Evolutionary conservation across 1,139 yeast genomes (phyloP), one percentile per base, ranked within the genome.

Genomic region (Suhomyces bolitotheri): DNA sequence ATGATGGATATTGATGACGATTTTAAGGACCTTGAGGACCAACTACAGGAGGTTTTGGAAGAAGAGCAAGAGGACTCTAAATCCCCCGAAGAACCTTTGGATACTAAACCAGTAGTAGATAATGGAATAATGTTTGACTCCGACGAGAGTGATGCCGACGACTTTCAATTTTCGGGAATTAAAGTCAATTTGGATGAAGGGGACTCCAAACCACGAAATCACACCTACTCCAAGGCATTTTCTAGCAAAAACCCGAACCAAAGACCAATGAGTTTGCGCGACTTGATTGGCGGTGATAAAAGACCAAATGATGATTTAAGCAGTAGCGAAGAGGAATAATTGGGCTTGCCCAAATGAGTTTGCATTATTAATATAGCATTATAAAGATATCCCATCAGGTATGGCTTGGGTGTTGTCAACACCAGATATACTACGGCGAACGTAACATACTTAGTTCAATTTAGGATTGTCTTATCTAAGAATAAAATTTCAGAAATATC

Each of bases 21-120:
- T 19, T 71, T 70, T 41, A 62, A 65, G 30, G 75, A 69, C 40
- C 54, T 71, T 25, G 76, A 71, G 41, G 69, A 68, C 41, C 72
- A 70, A 45, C 51, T 71, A 24, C 62, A 68, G 39, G 73, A 70
- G 45, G 73, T 68, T 2, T 47, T 71, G 27, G 72, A 58, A 27
- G 62, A 57, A 27, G 55, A 55, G 7, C 35, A 36, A n/a, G 32
- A 29, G 5, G 32, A 50, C 5, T 21, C 37, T 2, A 25, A 30
- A 21, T 27, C 30, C 2, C 37, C 32, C 1, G 40, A 39, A n/a
- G 34, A 25, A 11, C 22, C 16, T 12, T 29, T 12, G 19, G 21
- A 19, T 16, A 25, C 11, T 7, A 13, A 31, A 4, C 14, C 20
- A 10, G 6, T 5, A 2, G 21, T 11, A 8, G 29, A 22, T 8